Evolutionary conservation across 208 protist species (phyloP), one percentile per base, ranked within the genome.

Genomic region (Lotmaria passim): DNA sequence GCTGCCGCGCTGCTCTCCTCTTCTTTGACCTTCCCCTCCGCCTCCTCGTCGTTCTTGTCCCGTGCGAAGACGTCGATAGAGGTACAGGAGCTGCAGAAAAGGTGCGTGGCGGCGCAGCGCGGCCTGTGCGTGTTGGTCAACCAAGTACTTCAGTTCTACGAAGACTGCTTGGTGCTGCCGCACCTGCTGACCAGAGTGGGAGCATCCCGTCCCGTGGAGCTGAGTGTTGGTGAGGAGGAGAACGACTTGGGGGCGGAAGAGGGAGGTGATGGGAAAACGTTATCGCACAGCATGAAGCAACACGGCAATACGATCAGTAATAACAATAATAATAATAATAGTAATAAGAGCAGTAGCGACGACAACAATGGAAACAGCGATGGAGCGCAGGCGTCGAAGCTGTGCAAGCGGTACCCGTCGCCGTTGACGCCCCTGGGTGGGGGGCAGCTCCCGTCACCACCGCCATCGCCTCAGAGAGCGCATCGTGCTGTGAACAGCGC

Each of bases 111-210:
- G 7, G 55, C 34, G 6, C 12, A 62, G 30, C 38, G 44, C 14
- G n/a, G 15, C 0, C 34, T 76, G 4, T 62, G 59, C 48, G 21
- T 44, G 24, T 57, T 52, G 3, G 64, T 61, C 17, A 7, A 33
- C 1, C 23, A 62, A 26, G 55, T 69, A 17, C 14, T 75, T 19
- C 38, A 65, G 19, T 50, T 69, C 19, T 81, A 60, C 47, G 58
- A 73, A 5, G 38, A 43, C 17, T 77, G 64, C 21, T 43, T 77
- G 28, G 6, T 81, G 62, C 64, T 81, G 28, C 75, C 75, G 21
- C 75, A 77, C 34, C 60, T 80, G 12, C 17, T 66, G 7, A 39
- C 34, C 23, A n/a, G 53, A 3, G 44, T 21, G 11, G 61, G 30
- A 11, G 60, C 44, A 3, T 24, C 59, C 21, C 33, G 23, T 39